phyloP scores from a whole-genome alignment of 2,329 filamentous ascomycete genomes.

The Rugonectria rugulosa region DNA sequence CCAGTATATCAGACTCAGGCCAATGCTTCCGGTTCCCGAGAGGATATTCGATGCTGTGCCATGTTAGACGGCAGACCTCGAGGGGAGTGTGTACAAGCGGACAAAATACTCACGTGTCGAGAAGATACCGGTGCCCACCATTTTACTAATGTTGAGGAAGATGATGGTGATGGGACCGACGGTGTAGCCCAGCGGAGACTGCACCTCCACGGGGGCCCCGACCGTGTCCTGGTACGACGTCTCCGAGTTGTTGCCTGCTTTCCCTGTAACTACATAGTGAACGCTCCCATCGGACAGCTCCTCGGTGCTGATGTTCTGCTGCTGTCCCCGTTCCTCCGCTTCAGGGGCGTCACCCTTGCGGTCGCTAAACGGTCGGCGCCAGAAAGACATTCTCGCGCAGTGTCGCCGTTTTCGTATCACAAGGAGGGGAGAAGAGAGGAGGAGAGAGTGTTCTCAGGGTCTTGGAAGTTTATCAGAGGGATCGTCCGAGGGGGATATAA shows the following conservation, averaged over 20 bases:
- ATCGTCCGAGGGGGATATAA: too few relatives aligned
- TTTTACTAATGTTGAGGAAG: constrained; percentile 67
- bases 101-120: constrained; percentile 62
- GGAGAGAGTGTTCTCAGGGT: background rate
- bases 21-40: constrained; percentile 66
- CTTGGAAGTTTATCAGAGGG: too few relatives aligned
- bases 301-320: constrained; percentile 3
- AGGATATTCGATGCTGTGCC: constrained; percentile 62
- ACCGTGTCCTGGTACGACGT: constrained; percentile 65
- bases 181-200: constrained; percentile 65
- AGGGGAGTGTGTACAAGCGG: background rate
- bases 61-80: background rate
- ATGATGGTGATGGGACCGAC: constrained; percentile 63
- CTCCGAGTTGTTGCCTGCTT: constrained; percentile 56
- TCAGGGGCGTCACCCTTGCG: constrained; percentile 16
- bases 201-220: constrained; percentile 65
- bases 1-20: constrained; percentile 70
- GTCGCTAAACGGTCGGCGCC: constrained; percentile 29
- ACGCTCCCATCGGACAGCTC: constrained; percentile 23
- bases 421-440: background rate
- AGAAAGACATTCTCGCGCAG: constrained; percentile 23
- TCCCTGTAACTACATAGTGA: constrained; percentile 22
- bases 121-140: constrained; percentile 69
- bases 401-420: background rate
- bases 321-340: constrained; percentile 23